Base-by-base conservation (phyloP, 768 basidiomycete genomes). In the Sarcodon sp. region DNA sequence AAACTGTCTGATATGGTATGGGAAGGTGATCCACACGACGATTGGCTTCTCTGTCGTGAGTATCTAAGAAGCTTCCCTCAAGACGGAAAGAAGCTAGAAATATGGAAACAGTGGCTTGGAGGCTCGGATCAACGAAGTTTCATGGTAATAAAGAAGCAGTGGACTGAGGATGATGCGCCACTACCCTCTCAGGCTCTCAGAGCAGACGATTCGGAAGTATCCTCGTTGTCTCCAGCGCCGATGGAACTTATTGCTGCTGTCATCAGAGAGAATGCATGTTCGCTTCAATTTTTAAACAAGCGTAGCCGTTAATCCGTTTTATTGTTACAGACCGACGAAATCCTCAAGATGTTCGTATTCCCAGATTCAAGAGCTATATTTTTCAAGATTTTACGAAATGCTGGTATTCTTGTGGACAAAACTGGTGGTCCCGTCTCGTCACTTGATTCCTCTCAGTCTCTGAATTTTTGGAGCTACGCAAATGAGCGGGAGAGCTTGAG, bases 331-430 rank as follows among this genome's bases (percentile, higher is more conserved):
- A 75, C 73, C 35, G 65, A 68, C 27, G 61, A 71, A 2, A 63
- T 90, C 39, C 61, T 87, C 36, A 68, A 63, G 11, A 63, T 70
- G 1, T 86, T 87, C 56, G 64, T 86, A 37, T 89, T 74, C 56
- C 87, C 87, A 1, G 83, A 87, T 49, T 87, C 87, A 10, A 76
- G 87, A 4, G 78, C 75, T 3, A 69, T 73, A 47, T 79, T 88
- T 47, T 53, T 84, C n/a, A 63, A 70, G 45, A 64, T 86, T 16
- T 54, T 87, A 7, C 39, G 39, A 15, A 41, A 41, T 4, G 21
- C 21, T 27, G 21, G 21, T 4, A 4, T 27, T 27, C 21, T 27
- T 27, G 21, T 4, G 21, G 21, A 27, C 21, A 27, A 27, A 27
- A 4, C 21, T 27, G 21, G 21, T 27, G 21, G 21, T 27, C 4